Base-by-base conservation (phyloP, 2,329 filamentous ascomycete species). In the Gremmenia infestans region DNA sequence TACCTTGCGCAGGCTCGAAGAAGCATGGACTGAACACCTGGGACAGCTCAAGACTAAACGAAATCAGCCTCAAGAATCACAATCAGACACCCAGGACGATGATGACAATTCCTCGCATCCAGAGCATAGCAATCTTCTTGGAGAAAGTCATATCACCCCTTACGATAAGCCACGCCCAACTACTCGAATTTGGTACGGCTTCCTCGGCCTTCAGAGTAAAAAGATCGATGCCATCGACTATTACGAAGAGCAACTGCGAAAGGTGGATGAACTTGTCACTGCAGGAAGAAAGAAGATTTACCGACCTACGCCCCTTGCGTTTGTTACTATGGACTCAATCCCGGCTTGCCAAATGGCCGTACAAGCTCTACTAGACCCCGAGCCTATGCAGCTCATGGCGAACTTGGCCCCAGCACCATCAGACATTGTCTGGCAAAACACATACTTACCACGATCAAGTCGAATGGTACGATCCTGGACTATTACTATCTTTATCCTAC, bases 321-420 rank as follows among this genome's bases (percentile, higher is more conserved):
- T 99, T 71, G 89, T 99, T 40, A 97, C 94, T 0, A 95, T 99
- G 91, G 90, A 97, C 74, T 94, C 91, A 3, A 94, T 96, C 50
- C 89, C 92, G 14, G 87, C 92, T 35, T 86, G 83, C 64, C 94
- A 99, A 74, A 96, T 97, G 91, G 90, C 92, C 23, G 90, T 96
- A 45, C 94, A 99, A 72, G 92, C 94, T 4, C 86, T 96, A 11
- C 84, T 99, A 52, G 93, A 97, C 68, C 91, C 94, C 3, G 87
- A 89, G 11, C 94, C 95, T 0, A 86, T 92, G 56, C 87, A 89
- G 58, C 80, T 99, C 5, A 77, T 96, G 53, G 92, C 93, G 8
- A 92, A 91, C 57, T 81, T 88, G 28, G 92, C 93, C 2, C 94
- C 94, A 0, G 86, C 93, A 2, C 94, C 94, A 0, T 85, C 89